Evolutionary conservation across 2,329 filamentous ascomycete genomes (phyloP), one percentile per base, ranked within the genome.

Genomic region (Beauveria asiatica): DNA sequence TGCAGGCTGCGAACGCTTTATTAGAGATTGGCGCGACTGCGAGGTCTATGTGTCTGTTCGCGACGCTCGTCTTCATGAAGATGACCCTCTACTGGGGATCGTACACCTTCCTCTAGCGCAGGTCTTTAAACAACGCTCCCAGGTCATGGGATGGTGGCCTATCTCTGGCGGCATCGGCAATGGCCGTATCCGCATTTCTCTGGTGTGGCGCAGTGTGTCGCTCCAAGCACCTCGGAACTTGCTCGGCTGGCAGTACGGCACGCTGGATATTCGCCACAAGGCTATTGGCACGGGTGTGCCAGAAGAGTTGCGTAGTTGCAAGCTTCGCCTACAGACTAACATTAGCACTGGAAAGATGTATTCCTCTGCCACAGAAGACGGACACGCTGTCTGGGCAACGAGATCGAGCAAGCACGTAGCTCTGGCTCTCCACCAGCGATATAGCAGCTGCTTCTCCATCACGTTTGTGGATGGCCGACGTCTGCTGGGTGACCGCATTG

Each of bases 111-210:
- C 85, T 0, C 75, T 91, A 0, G 70, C 73, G 3, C 82, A 86
- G 27, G 67, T 90, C 0, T 83, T 91, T 67, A 76, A 79, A 54
- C 76, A 86, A 9, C 78, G 80, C 25, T 85, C 83, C 19, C 88
- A 90, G 64, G 74, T 88, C 30, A 84, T 86, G 70, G 79, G 82
- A 8, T 83, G 77, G 61, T 91, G 83, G 67, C 88, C 88, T 0
- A 71, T 92, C 3, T 79, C 83, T 6, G 88, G 88, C 3, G 88
- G 88, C 0, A 80, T 90, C n/a, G 88, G 88, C 3, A 88, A 84
- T 64, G 88, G 88, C 1, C 80, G 86, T 46, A 80, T 83, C 44
- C 78, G 88, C 11, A 78, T 92, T 60, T 90, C 86, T 17, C 78
- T 91, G 75, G 84, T 91, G 2, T 91, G 88, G 79, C 81, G 88